Conservation (phyloP, 2,329 filamentous ascomycete genomes). For the Colletotrichum caudatum region DNA sequence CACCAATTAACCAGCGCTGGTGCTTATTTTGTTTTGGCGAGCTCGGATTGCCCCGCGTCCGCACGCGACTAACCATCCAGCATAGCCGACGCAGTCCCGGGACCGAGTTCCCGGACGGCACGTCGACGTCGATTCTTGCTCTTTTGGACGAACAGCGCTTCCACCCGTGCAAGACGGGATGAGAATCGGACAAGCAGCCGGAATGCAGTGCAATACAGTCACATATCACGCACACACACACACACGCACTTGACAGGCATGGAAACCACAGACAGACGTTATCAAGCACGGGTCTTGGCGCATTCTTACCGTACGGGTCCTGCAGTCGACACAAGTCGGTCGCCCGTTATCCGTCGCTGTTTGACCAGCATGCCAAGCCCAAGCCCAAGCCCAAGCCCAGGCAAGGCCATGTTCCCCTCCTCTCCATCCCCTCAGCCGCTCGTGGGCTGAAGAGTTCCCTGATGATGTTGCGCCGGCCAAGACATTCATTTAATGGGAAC, state of each 20-base stretch:
- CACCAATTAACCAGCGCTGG: not conserved
- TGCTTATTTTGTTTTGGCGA: not conserved
- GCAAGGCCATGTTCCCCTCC: not conserved
- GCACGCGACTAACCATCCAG: not conserved
- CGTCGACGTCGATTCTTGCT: constrained; percentile 3
- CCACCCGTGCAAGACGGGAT: not conserved
- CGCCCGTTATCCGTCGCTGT: not conserved
- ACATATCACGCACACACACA: not conserved
- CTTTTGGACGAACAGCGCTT: not conserved
- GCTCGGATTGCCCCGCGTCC: not conserved
- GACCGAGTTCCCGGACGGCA: constrained; percentile 20
- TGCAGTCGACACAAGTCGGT: not conserved
- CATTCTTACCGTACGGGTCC: not conserved
- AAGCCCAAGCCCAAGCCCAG: not conserved
- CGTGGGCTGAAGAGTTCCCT: not conserved
- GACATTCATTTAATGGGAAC: not conserved
- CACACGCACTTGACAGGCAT: not conserved
- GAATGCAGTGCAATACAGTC: too few relatives aligned
- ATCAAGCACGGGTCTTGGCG: not conserved
- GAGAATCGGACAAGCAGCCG: not conserved
- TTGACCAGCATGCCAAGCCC: not conserved
- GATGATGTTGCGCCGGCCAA: constrained; percentile 1
- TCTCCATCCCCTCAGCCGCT: too few relatives aligned
- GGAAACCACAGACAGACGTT: not conserved
- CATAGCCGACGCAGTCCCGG: too few relatives aligned